Percentiles rank a stretch among this genome's conserved stretches.
phyloP scores from a whole-genome alignment of 176 grass and related monocot genomes.

The Oryza meyeriana region DNA sequence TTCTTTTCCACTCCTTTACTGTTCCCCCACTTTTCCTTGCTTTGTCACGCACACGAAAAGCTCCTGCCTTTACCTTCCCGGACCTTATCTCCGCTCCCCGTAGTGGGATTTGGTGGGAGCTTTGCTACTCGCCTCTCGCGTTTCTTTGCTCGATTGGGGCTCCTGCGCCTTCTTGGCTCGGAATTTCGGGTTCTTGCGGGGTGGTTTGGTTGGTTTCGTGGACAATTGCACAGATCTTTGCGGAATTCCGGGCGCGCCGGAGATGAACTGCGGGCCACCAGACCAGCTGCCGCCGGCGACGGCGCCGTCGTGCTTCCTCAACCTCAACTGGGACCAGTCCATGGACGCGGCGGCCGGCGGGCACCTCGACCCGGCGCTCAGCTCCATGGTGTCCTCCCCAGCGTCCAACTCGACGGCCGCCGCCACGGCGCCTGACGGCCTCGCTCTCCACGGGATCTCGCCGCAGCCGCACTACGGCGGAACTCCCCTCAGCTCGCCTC shows the following conservation, averaged over 20 bases:
- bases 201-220: neutral
- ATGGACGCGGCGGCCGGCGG: constrained; percentile 50
- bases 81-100: constrained; percentile 29
- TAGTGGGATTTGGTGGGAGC: constrained; percentile 62
- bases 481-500: constrained; percentile 58
- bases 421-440: constrained; percentile 19
- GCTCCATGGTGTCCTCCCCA: constrained; percentile 67
- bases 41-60: constrained; percentile 72
- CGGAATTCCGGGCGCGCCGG: constrained; percentile 18
- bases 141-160: constrained; percentile 37
- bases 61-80: constrained; percentile 51
- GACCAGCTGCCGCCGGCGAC: constrained; percentile 50
- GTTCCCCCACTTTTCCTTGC: constrained; percentile 44
- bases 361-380: constrained; percentile 47
- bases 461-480: constrained; percentile 51
- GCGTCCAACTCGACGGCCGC: constrained; percentile 47
- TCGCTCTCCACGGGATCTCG: constrained; percentile 68
- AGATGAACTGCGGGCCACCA: constrained; percentile 77
- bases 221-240: constrained; percentile 47
- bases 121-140: constrained; percentile 33
- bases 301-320: constrained; percentile 57
- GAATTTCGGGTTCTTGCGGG: constrained; percentile 9
- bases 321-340: constrained; percentile 91
- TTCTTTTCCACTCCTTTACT: constrained; percentile 41
- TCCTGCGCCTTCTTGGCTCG: neutral